Conservation (phyloP, 768 basidiomycete species). For the Leccinum rimulosum region DNA sequence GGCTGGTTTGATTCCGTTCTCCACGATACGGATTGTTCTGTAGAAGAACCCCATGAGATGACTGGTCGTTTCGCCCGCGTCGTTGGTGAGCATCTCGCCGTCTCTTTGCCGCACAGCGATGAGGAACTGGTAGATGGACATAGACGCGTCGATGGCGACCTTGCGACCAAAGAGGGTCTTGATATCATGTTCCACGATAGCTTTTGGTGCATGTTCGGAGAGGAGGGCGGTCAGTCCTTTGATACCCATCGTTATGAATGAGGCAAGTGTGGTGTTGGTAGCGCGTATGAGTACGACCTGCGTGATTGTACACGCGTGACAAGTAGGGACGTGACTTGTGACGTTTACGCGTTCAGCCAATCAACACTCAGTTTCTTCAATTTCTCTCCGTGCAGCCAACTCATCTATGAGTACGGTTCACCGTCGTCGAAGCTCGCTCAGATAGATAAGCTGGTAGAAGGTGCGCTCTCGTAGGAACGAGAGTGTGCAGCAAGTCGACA, state of each 20-base stretch:
- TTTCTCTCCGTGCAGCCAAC: too few relatives aligned
- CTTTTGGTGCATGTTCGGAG: conserved; percentile 83
- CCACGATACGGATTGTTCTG: conserved; percentile 94
- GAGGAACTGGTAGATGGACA: conserved; percentile 96
- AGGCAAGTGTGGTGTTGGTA: not conserved
- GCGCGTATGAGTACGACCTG: not conserved
- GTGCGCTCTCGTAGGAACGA: too few relatives aligned
- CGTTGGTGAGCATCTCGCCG: conserved; percentile 95
- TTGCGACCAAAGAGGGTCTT: conserved; percentile 98
- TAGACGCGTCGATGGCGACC: conserved; percentile 97
- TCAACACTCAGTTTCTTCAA: not conserved
- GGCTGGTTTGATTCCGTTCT: conserved; percentile 97
- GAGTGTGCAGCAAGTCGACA: too few relatives aligned
- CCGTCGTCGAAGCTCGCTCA: not conserved
- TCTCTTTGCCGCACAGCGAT: conserved; percentile 97
- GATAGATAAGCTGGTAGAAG: not conserved
- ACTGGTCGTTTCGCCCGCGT: conserved; percentile 97
- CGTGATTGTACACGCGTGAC: conserved; percentile 21
- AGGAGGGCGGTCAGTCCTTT: conserved; percentile 92
- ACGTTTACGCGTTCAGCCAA: conserved; percentile 11
- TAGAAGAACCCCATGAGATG: conserved; percentile 99
- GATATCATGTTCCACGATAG: conserved; percentile 89
- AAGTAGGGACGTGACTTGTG: conserved; percentile 8
- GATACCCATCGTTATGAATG: conserved; percentile 67
- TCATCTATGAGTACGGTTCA: too few relatives aligned